These are phyloP conservation scores for Trametes gibbosa DNA, from an alignment of 768 basidiomycete genomes.

Conservation along the genomic window DNA sequence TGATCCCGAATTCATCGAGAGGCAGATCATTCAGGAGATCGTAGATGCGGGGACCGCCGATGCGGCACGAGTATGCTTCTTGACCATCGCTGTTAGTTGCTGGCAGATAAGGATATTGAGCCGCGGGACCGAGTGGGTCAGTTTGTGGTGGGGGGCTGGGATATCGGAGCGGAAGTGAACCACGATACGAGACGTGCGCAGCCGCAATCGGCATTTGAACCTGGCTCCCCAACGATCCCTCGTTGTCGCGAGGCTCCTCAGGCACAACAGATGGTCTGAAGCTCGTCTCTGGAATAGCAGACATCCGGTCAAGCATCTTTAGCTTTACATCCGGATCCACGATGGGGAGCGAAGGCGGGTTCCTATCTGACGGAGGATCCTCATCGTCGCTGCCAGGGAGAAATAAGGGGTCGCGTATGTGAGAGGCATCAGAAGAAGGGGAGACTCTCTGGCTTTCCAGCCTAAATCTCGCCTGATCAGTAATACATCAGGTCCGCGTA, in stretches of 20 bases:
- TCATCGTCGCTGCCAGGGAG: not conserved
- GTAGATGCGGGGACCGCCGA: constrained; percentile 60
- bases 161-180: constrained; percentile 16
- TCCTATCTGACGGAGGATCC: constrained; percentile 1
- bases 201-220: not conserved
- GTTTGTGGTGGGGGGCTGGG: constrained; percentile 22
- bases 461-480: too few relatives aligned
- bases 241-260: not conserved
- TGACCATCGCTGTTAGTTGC: constrained; percentile 2
- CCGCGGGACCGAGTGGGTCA: constrained; percentile 22
- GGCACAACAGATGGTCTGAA: not conserved
- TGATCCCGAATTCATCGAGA: constrained; percentile 58
- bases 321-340: not conserved
- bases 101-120: constrained; percentile 23
- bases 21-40: constrained; percentile 63
- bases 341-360: not conserved
- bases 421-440: not conserved
- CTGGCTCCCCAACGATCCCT: too few relatives aligned
- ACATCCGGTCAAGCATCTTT: not conserved
- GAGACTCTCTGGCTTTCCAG: too few relatives aligned
- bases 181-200: constrained; percentile 1
- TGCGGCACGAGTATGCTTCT: constrained; percentile 54
- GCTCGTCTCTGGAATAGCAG: not conserved
- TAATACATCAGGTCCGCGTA: too few relatives aligned
- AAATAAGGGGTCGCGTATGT: not conserved